phyloP scores from a whole-genome alignment of 1,139 yeast species.

The Suhomyces guaymorum region DNA sequence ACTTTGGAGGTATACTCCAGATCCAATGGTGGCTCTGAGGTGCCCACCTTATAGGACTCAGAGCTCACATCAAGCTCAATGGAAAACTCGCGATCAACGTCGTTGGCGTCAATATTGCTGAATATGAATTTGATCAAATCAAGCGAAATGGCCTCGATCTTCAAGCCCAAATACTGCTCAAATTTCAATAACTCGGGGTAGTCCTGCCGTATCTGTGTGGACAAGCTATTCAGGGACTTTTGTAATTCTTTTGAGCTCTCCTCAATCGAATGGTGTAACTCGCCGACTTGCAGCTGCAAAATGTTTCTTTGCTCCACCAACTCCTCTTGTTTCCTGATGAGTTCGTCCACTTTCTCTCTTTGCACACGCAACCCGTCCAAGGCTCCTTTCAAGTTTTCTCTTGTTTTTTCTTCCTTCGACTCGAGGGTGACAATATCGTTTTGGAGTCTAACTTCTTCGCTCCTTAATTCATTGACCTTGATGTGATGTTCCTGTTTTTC shows the following conservation, averaged over 20 bases:
- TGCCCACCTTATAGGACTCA: constrained; percentile 32
- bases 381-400: constrained; percentile 22
- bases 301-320: constrained; percentile 24
- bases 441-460: constrained; percentile 28
- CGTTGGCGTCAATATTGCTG: constrained; percentile 42
- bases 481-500: constrained; percentile 32
- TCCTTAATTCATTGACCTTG: constrained; percentile 30
- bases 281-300: constrained; percentile 29
- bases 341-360: constrained; percentile 27
- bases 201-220: constrained; percentile 34
- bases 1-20: constrained; percentile 22
- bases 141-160: constrained; percentile 39
- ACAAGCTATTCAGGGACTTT: constrained; percentile 22
- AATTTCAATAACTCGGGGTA: constrained; percentile 42
- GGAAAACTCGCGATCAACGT: constrained; percentile 38
- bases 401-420: constrained; percentile 24
- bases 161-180: constrained; percentile 49
- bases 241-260: constrained; percentile 22
- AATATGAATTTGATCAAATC: constrained; percentile 43
- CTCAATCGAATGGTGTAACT: constrained; percentile 25
- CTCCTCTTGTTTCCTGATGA: constrained; percentile 25
- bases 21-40: constrained; percentile 35
- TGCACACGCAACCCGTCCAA: constrained; percentile 18
- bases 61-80: constrained; percentile 41
- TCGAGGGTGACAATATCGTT: constrained; percentile 24